Base-by-base conservation (phyloP, 139 green algal species). In the Desmodesmus armatus region DNA sequence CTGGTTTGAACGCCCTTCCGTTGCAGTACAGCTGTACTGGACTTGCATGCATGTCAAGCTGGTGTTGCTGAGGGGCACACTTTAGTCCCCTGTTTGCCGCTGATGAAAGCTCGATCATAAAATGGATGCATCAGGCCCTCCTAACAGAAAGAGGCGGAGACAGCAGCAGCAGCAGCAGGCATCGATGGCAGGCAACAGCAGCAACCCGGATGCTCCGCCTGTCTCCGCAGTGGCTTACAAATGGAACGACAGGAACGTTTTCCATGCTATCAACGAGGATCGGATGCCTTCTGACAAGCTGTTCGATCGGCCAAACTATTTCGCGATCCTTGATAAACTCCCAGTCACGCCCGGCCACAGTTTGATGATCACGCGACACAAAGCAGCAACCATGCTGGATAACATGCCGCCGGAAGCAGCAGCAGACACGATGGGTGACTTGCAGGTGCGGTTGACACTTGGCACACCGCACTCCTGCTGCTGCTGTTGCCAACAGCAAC, bases 281-380 rank as follows among this genome's bases (percentile, higher is more conserved):
- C 27, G 78, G 6, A 35, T 85, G 2, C 65, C 80, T 19, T 65
- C 66, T 41, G 80, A 85, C 1, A 78, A 70, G 21, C 63, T 92
- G 0, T 92, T 78, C 35, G 78, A 90, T 3, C 19, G 69, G 40
- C 69, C 76, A 33, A 51, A 89, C 55, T 87, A 83, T 0, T 92
- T 88, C 29, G 86, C 89, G 27, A 7, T 88, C 35, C 81, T 92
- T 3, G 87, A 90, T 72, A 81, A 88, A 31, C 74, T 78, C 49
- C 89, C 89, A 0, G 35, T 82, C 25, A 65, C 78, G 5, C 81
- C 78, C 25, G 89, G 89, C 40, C 89, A 92, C 58, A n/a, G 63
- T 0, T 40, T 92, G 27, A 71, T 92, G 1, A 78, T 92, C n/a
- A 72, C 90, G 3, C 91, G 91, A 47, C 55, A 88, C 29, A 72